These are phyloP conservation scores for Solanum infundibuliforme DNA, from an alignment of 257 asterid genomes.

Conservation along the genomic window DNA sequence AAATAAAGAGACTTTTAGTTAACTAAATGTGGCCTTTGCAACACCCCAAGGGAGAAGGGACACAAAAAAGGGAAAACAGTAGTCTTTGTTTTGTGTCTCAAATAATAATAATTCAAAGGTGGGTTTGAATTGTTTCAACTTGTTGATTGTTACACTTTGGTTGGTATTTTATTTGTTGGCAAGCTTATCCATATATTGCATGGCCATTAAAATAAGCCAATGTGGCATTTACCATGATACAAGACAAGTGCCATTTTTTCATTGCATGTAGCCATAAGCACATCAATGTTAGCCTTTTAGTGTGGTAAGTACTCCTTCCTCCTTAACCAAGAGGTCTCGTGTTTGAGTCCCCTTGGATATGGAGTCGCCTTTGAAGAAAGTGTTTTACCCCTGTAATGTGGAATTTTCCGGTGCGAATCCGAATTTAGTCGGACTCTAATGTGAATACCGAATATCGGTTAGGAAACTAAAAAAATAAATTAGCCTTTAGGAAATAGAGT, in stretches of 20 bases:
- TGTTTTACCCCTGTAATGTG: too few species aligned
- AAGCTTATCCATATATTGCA: neutral
- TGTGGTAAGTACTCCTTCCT: neutral
- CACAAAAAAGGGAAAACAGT: neutral
- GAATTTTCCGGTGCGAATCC: rapidly evolving
- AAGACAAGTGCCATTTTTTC: neutral
- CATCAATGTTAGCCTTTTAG: too few species aligned
- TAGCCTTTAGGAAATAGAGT: too few species aligned
- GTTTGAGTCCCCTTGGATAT: too few species aligned
- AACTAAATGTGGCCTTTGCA: neutral
- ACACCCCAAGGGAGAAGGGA: neutral
- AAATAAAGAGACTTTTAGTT: neutral
- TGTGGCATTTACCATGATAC: neutral
- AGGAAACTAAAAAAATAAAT: too few species aligned
- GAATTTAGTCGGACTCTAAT: too few species aligned
- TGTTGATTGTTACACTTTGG: neutral
- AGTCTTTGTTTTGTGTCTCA: neutral
- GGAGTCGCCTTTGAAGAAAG: too few species aligned
- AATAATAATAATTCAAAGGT: neutral
- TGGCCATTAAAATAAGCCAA: neutral
- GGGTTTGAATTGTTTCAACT: neutral
- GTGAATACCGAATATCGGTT: too few species aligned
- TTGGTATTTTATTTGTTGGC: neutral
- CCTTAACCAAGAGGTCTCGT: rapidly evolving
- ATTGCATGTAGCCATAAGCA: neutral